Conservation (phyloP, 2,329 filamentous ascomycete species). For the Xylariaceae sp. region DNA sequence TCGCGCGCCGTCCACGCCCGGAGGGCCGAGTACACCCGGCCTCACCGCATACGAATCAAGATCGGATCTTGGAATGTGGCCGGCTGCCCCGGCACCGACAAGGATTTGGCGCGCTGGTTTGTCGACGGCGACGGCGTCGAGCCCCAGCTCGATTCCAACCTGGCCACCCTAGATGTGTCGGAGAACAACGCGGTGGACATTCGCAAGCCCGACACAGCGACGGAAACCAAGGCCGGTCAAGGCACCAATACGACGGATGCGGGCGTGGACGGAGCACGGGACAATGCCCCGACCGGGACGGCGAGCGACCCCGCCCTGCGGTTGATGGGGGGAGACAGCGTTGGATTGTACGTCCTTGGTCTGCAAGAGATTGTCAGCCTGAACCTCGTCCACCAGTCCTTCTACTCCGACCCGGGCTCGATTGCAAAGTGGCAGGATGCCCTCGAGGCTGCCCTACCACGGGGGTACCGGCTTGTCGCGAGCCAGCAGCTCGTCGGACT, state of each 20-base stretch:
- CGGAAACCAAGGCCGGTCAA: neutral
- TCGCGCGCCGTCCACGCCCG: constrained; percentile 62
- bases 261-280: constrained; percentile 18
- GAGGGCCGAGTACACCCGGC: constrained; percentile 69
- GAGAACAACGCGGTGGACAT: constrained; percentile 29
- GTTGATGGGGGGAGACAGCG: constrained; percentile 54
- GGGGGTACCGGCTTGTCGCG: constrained; percentile 67
- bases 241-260: neutral
- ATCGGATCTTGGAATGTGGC: constrained; percentile 95
- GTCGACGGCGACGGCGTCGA: constrained; percentile 66
- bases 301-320: constrained; percentile 33
- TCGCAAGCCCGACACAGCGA: constrained; percentile 1
- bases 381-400: constrained; percentile 68
- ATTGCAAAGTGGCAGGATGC: constrained; percentile 75
- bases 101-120: constrained; percentile 86
- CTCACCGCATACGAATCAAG: constrained; percentile 72
- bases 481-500: constrained; percentile 83
- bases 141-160: constrained; percentile 50
- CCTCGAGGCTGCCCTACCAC: constrained; percentile 64
- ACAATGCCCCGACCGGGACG: constrained; percentile 27
- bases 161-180: constrained; percentile 47
- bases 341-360: constrained; percentile 84
- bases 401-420: constrained; percentile 65
- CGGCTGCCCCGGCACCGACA: constrained; percentile 73
- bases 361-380: constrained; percentile 91